These are phyloP conservation scores for Nakaseomyces bracarensis DNA, from an alignment of 1,139 yeast species.

Conservation along the genomic window DNA sequence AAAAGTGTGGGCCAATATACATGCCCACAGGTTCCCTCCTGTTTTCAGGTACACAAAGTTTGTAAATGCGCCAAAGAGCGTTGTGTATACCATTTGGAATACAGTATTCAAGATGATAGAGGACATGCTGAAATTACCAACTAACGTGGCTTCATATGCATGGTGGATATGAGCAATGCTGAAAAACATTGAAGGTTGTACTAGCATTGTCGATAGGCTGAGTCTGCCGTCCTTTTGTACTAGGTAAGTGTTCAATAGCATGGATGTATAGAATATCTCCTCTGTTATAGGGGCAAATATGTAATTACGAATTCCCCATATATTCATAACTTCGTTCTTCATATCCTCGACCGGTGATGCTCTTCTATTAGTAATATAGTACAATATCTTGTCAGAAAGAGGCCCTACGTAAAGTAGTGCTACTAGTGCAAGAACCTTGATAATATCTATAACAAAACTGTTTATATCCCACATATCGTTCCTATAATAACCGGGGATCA, in stretches of 20 bases:
- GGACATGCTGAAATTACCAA: constrained; percentile 24
- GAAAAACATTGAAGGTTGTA: constrained; percentile 60
- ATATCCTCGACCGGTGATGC: constrained; percentile 20
- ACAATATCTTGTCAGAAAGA: constrained; percentile 34
- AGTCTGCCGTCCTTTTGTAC: constrained; percentile 25
- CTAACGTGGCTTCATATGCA: constrained; percentile 46
- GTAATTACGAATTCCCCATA: constrained; percentile 55
- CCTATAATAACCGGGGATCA: constrained; percentile 27
- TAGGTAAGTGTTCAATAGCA: constrained; percentile 40
- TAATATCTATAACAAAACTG: constrained; percentile 21
- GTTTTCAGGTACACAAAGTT: constrained; percentile 48
- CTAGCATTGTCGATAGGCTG: constrained; percentile 30
- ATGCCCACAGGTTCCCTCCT: constrained; percentile 50
- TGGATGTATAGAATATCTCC: constrained; percentile 69
- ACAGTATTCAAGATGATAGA: constrained; percentile 38
- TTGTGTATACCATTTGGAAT: constrained; percentile 66
- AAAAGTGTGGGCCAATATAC: constrained; percentile 55
- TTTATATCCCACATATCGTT: constrained; percentile 13
- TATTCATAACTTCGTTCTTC: constrained; percentile 30
- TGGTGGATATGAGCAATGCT: constrained; percentile 93
- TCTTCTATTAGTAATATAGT: constrained; percentile 29
- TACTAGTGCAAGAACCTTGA: constrained; percentile 33
- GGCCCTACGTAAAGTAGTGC: constrained; percentile 52
- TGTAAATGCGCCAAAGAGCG: constrained; percentile 72
- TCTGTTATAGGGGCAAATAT: constrained; percentile 82